Evolutionary conservation across 2,329 filamentous ascomycete genomes (phyloP), one percentile per base, ranked within the genome.

Genomic region (Colletotrichum echinochloae): DNA sequence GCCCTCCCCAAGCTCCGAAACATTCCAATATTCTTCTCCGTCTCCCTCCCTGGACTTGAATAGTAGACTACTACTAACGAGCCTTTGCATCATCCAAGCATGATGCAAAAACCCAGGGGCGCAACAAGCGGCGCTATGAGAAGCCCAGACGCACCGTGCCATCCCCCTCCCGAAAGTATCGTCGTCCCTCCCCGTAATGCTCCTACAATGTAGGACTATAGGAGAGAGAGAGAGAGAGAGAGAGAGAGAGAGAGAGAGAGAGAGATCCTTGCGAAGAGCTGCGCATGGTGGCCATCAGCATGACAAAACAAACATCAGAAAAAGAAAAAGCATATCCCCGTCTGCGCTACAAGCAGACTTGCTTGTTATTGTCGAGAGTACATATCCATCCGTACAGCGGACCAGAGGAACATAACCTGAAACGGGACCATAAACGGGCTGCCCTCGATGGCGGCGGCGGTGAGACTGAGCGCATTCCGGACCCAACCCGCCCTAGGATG

Each of bases 351-450:
- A 37, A 57, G 59, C 20, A 39, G 37, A 5, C 3, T 65, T 68
- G 46, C 66, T 68, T 69, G 37, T 49, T 60, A 11, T 9, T n/a
- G 1, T n/a, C 6, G 41, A n/a, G 20, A 16, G 28, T 7, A 28
- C 11, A 14, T 18, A 39, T 16, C 4, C 39, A 39, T 16, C 7
- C 7, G 23, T n/a, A 23, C 54, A 41, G 9, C 8, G 37, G 37
- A 37, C 33, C 46, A 59, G 63, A 66, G 67, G 67, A 62, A 59
- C 57, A 44, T 39, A 44, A 70, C 57, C 67, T 70, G 57, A 70
- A 67, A 67, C 64, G 67, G 67, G 35, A 28, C 63, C 56, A 49
- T 54, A 56, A 26, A 57, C 39, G 33, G 63, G 56, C n/a, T n/a
- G n/a, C n/a, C 37, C 35, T 20, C 44, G 56, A 30, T 44, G 41